A percentile compares a stretch with the other conserved stretches of the same genome.
Evolutionary conservation across 108 stramenopile species (phyloP).

Genomic region (Heterococcus sp.): DNA sequence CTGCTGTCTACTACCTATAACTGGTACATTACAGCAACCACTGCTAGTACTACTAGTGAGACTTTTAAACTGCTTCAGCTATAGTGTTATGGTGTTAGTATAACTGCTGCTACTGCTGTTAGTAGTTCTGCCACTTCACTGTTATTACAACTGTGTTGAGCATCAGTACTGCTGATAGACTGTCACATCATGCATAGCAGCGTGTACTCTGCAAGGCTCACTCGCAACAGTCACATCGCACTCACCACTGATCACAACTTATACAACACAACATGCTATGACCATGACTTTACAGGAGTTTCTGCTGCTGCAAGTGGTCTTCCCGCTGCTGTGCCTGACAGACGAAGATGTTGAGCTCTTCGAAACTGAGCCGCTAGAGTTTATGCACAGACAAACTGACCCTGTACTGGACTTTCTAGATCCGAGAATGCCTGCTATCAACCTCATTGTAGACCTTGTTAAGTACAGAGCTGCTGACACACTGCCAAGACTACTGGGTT

Average conservation of each 20-base stretch:
- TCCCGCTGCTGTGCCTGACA: conserved; percentile 83
- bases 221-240: too few relatives aligned
- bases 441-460: conserved; percentile 80
- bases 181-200: background rate
- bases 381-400: conserved; percentile 85
- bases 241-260: too few relatives aligned
- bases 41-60: too few relatives aligned
- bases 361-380: conserved; percentile 92
- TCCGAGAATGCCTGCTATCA: conserved; percentile 80
- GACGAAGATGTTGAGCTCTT: conserved; percentile 81
- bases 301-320: conserved; percentile 90
- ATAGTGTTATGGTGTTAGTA: too few relatives aligned
- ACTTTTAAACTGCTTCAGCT: too few relatives aligned
- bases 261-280: too few relatives aligned
- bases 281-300: conserved; percentile 75
- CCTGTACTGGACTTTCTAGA: conserved; percentile 91
- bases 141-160: too few relatives aligned
- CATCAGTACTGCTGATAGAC: background rate
- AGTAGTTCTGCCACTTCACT: too few relatives aligned
- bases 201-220: too few relatives aligned
- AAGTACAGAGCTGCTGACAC: conserved; percentile 85
- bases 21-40: too few relatives aligned
- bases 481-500: conserved; percentile 73
- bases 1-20: too few relatives aligned
- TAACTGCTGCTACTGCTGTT: too few relatives aligned